phyloP scores from a whole-genome alignment of 768 basidiomycete genomes.

The Pleurotus pulmonarius region DNA sequence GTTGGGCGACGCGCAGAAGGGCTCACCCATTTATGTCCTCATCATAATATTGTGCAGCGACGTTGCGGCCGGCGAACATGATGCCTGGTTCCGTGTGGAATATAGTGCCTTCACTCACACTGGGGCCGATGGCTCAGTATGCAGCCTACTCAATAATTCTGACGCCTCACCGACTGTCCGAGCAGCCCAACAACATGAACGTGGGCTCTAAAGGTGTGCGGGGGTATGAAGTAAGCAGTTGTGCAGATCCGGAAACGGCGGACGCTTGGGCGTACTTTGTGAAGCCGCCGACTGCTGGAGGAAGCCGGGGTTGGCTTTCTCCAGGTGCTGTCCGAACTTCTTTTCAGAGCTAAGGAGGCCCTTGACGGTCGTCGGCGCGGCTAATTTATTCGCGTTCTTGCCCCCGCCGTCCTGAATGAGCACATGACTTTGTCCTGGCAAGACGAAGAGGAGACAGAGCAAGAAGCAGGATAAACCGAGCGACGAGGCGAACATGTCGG shows the following conservation, averaged over 20 bases:
- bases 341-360: background rate
- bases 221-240: no score
- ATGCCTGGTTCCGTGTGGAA: slow-evolving; percentile 19
- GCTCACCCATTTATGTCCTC: slow-evolving; percentile 17
- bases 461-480: no score
- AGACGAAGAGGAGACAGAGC: no score
- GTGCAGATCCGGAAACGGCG: no score
- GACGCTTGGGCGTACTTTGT: no score
- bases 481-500: no score
- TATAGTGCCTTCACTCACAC: slow-evolving; percentile 18
- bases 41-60: slow-evolving; percentile 17
- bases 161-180: slow-evolving; percentile 16
- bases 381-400: background rate
- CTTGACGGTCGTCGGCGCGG: background rate
- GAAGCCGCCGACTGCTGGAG: background rate
- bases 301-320: background rate
- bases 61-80: slow-evolving; percentile 20
- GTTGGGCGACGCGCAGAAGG: background rate
- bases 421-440: no score
- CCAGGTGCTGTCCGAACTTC: background rate
- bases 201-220: slow-evolving; percentile 11
- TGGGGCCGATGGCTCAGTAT: background rate
- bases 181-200: slow-evolving; percentile 20
- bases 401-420: background rate
- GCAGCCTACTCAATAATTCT: background rate